Conservation (phyloP, 768 basidiomycete species). For the Lepiota venenata region DNA sequence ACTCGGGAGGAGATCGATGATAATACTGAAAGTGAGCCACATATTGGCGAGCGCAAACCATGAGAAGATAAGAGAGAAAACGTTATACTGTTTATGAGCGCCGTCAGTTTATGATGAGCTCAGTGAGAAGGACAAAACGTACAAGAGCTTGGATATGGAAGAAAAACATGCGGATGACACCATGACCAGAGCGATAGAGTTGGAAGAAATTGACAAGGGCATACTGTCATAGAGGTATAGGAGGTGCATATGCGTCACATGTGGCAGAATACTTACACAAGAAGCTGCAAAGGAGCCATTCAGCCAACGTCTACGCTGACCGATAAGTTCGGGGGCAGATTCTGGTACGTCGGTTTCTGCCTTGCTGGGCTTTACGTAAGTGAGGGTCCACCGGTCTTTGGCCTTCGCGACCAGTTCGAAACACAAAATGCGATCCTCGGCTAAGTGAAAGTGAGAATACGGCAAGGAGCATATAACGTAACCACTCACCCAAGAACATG, state of each 20-base stretch:
- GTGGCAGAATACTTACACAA: conserved; percentile 49
- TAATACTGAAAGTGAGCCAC: conserved; percentile 95
- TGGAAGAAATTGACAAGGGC: conserved; percentile 91
- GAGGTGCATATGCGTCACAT: conserved; percentile 4
- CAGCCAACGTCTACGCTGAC: conserved; percentile 94
- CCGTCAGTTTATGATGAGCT: not conserved
- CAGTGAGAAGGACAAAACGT: conserved; percentile 26
- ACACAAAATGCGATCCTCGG: conserved; percentile 95
- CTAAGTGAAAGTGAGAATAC: conserved; percentile 25
- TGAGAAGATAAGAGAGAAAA: conserved; percentile 81
- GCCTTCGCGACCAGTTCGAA: conserved; percentile 96
- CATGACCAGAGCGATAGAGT: conserved; percentile 84
- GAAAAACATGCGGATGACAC: conserved; percentile 92
- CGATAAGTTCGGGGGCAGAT: conserved; percentile 86
- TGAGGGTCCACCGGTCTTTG: conserved; percentile 83
- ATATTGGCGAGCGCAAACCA: conserved; percentile 94
- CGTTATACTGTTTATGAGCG: conserved; percentile 61
- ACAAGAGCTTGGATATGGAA: conserved; percentile 92
- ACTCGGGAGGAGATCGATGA: conserved; percentile 78
- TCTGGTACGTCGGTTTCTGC: conserved; percentile 98
- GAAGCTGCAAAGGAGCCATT: conserved; percentile 96
- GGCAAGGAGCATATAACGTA: not conserved
- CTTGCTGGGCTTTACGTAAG: conserved; percentile 90
- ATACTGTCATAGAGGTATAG: conserved; percentile 47
- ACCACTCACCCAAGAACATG: conserved; percentile 44